These are phyloP conservation scores for Chamaecrista fasciculata DNA, from an alignment of 306 rosid species.

Conservation along the genomic window DNA sequence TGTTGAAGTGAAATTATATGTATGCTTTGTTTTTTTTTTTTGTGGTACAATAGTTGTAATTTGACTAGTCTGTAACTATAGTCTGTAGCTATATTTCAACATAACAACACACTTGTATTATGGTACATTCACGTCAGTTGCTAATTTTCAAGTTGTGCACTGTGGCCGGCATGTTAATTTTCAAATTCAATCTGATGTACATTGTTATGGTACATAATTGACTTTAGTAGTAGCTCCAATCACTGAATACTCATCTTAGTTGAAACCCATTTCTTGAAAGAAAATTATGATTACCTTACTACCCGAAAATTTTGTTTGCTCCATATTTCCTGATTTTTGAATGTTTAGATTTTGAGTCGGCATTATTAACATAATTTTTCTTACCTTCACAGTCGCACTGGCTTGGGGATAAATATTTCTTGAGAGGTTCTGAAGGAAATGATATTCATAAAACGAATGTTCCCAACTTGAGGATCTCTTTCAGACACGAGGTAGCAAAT, in stretches of 20 bases:
- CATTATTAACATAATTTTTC: neutral
- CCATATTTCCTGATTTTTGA: constrained; percentile 1
- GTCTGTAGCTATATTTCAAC: too few species aligned
- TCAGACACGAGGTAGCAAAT: constrained; percentile 50
- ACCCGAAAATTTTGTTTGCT: constrained; percentile 1
- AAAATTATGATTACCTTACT: neutral
- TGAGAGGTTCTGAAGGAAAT: constrained; percentile 79
- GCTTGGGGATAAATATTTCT: constrained; percentile 66
- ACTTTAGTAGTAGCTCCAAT: neutral
- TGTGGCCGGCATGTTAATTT: neutral
- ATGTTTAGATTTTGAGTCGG: constrained; percentile 16
- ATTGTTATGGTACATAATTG: neutral
- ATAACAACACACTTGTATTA: too few species aligned
- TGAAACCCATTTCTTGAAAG: neutral
- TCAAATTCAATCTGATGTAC: neutral
- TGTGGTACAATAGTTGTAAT: constrained; percentile 2
- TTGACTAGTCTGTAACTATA: neutral
- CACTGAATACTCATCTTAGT: neutral
- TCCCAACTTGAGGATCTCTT: constrained; percentile 59
- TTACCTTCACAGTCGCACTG: constrained; percentile 58
- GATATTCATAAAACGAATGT: constrained; percentile 78
- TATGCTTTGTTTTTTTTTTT: neutral
- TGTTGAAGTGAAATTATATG: neutral
- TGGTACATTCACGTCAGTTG: neutral
- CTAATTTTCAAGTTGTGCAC: neutral